These are phyloP conservation scores for Graphilbum sp. DNA, from an alignment of 2,329 filamentous ascomycete genomes.

Conservation along the genomic window DNA sequence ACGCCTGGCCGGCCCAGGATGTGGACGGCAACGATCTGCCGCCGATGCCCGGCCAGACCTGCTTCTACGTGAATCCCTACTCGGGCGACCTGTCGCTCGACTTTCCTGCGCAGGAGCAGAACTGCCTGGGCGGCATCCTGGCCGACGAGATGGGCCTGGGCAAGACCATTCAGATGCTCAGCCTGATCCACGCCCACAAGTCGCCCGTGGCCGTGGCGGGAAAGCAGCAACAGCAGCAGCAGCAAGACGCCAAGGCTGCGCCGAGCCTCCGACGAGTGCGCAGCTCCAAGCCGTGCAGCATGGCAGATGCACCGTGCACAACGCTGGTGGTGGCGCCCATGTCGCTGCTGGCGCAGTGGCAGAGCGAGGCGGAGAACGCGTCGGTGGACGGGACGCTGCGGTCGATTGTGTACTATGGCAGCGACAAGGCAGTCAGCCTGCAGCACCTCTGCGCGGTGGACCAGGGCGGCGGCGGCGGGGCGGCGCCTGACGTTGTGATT, in stretches of 20 bases:
- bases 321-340: constrained; percentile 94
- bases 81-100: constrained; percentile 84
- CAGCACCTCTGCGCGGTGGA: constrained; percentile 60
- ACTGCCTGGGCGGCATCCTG: constrained; percentile 81
- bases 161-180: constrained; percentile 98
- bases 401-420: constrained; percentile 80
- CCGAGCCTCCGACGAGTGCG: constrained; percentile 42
- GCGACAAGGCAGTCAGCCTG: constrained; percentile 65
- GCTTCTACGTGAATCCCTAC: constrained; percentile 94
- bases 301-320: constrained; percentile 65
- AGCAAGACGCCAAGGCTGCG: constrained; percentile 2
- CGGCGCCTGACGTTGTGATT: constrained; percentile 78
- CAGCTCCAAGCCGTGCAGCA: constrained; percentile 16
- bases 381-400: constrained; percentile 72
- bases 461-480: constrained; percentile 52
- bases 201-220: constrained; percentile 32
- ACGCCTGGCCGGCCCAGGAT: constrained; percentile 75
- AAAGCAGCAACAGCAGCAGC: constrained; percentile 14
- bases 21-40: constrained; percentile 66
- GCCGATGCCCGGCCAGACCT: constrained; percentile 43
- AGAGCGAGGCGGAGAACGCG: constrained; percentile 84
- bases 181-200: constrained; percentile 72
- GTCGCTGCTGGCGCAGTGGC: constrained; percentile 93
- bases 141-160: constrained; percentile 97
- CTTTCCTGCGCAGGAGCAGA: constrained; percentile 86